Evolutionary conservation across 2,329 filamentous ascomycete species (phyloP).

Genomic region (Colletotrichum zoysiae): DNA sequence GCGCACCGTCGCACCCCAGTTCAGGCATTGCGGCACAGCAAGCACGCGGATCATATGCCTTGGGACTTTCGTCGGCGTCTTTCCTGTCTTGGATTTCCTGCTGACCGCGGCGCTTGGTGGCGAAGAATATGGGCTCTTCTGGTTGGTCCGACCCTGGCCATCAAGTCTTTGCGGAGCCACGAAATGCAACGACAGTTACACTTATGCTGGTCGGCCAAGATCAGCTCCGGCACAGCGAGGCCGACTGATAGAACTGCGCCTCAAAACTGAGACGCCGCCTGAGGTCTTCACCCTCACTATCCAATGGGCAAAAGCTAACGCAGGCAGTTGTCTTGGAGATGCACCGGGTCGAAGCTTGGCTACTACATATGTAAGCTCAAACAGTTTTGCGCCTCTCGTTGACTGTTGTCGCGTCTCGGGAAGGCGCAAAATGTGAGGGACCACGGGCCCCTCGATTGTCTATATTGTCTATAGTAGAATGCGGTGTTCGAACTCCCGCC

Average conservation of each 20-base stretch:
- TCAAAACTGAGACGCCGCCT: not conserved
- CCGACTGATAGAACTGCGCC: not conserved
- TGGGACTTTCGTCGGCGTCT: too few species aligned
- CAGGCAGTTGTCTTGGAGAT: not conserved
- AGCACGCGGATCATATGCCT: not conserved
- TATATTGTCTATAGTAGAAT: conserved; percentile 52
- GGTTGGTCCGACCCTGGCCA: not conserved
- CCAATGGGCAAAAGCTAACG: too few species aligned
- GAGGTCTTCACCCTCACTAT: not conserved
- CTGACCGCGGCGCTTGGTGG: too few species aligned
- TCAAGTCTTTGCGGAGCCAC: not conserved
- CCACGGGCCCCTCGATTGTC: not conserved
- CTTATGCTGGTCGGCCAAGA: not conserved
- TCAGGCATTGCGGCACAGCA: not conserved
- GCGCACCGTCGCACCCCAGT: not conserved
- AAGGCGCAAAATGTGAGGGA: too few species aligned
- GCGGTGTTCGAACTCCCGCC: conserved; percentile 50
- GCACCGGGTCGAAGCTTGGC: too few species aligned
- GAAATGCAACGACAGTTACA: too few species aligned
- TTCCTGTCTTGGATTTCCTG: too few species aligned
- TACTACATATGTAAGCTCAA: too few species aligned
- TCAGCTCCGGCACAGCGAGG: not conserved
- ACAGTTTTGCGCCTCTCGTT: not conserved
- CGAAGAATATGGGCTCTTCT: not conserved
- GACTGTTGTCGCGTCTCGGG: not conserved